A percentile compares a stretch with the other conserved stretches of the same genome.
phyloP scores from a whole-genome alignment of 2,329 filamentous ascomycete genomes.

The Xylaria hypoxylon region DNA sequence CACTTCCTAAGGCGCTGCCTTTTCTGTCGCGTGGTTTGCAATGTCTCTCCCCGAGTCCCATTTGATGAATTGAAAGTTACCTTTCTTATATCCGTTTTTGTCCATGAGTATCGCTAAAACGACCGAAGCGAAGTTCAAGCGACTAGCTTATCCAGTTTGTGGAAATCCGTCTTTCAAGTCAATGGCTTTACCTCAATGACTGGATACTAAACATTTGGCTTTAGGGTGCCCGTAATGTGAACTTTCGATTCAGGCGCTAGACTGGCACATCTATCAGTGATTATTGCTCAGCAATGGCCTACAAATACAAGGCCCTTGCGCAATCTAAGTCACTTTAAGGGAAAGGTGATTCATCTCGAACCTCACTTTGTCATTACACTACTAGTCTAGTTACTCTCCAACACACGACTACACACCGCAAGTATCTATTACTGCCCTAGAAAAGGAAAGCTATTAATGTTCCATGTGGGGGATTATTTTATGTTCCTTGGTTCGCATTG shows the following conservation, averaged over 20 bases:
- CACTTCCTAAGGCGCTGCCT: not conserved
- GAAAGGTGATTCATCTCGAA: conserved; percentile 1
- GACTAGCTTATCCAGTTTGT: no score
- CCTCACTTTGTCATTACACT: not conserved
- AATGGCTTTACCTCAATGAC: not conserved
- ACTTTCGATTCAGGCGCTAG: not conserved
- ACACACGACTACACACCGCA: not conserved
- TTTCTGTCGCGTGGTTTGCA: no score
- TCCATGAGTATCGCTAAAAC: no score
- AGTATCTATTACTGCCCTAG: conserved; percentile 4
- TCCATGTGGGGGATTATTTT: conserved; percentile 12
- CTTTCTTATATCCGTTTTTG: no score
- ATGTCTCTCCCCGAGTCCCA: no score
- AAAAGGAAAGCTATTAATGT: conserved; percentile 21
- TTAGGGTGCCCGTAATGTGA: not conserved
- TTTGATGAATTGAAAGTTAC: no score
- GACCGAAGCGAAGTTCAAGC: no score
- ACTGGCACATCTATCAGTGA: no score
- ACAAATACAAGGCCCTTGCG: not conserved
- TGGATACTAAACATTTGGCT: not conserved
- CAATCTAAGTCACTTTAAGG: not conserved
- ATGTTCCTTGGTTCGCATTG: conserved; percentile 5
- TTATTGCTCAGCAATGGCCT: no score
- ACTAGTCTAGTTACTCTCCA: not conserved
- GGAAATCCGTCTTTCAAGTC: no score